phyloP scores from a whole-genome alignment of 139 green algal species.

The Auxenochlorella protothecoides region DNA sequence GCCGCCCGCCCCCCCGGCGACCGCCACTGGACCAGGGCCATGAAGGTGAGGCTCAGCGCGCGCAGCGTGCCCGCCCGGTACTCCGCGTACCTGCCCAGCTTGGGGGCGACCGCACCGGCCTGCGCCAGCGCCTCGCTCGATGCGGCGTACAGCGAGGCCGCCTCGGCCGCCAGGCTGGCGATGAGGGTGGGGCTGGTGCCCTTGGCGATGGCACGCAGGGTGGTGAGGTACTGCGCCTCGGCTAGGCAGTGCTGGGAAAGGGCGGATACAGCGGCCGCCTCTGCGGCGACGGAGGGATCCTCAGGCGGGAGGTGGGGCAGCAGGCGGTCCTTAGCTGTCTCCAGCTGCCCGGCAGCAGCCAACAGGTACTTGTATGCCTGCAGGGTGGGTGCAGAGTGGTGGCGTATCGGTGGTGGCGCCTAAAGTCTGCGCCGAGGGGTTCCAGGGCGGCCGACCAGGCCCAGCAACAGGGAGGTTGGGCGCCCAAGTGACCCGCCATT shows the following conservation, averaged over 20 bases:
- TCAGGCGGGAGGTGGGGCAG: conserved; percentile 9
- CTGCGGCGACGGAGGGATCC: neutral
- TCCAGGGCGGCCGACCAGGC: no score
- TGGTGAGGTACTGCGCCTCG: conserved; percentile 34
- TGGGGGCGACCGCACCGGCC: neutral
- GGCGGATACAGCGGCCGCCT: neutral
- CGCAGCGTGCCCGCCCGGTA: conserved; percentile 24
- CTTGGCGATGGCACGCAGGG: conserved; percentile 35
- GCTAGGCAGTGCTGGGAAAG: conserved; percentile 9
- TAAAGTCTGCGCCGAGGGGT: no score
- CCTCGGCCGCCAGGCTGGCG: conserved; percentile 23
- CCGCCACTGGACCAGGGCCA: conserved; percentile 19
- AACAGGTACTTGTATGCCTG: conserved; percentile 25
- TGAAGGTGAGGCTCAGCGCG: conserved; percentile 7
- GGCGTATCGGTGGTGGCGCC: no score
- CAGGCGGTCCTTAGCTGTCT: conserved; percentile 4
- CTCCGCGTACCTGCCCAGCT: conserved; percentile 11
- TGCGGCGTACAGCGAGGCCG: conserved; percentile 12
- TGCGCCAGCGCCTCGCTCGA: neutral
- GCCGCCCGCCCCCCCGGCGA: conserved; percentile 3
- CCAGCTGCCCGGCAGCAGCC: conserved; percentile 18
- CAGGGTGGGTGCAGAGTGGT: neutral
- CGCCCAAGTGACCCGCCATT: no score
- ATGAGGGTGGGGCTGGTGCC: conserved; percentile 31
- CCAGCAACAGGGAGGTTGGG: no score